Base-by-base conservation (phyloP, 352 stramenopile genomes). In the Phytophthora crassamura region DNA sequence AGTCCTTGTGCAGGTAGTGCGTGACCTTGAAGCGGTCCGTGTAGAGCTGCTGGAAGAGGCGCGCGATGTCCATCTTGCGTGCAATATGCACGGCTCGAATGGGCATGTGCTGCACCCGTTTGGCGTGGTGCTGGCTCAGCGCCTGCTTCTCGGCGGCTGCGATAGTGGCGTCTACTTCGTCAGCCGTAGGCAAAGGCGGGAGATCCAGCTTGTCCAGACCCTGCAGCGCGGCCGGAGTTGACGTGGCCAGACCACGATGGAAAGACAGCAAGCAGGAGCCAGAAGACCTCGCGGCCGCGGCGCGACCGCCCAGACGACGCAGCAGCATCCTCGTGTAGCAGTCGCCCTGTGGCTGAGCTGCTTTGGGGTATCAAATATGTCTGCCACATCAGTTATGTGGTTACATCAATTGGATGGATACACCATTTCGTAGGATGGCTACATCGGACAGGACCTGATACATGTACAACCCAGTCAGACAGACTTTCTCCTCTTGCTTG, bases 31-130 rank as follows among this genome's bases (percentile, higher is more conserved):
- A 91, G 35, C 84, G 72, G 60, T 95, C 84, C 35, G 84, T 93
- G 71, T 93, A 96, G 34, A 95, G 77, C 64, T 91, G 92, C 74
- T 93, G 78, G 69, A 95, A 96, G 56, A 96, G 83, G 34, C 74
- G 76, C 32, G 87, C 72, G 53, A 94, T 92, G 72, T 96, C 85
- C 79, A 95, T 93, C 72, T 94, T 93, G 35, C 86, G 84, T 22
- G 86, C 86, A 41, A 94, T 68, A 62, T 95, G 86, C 46, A 95
- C 83, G 14, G 88, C 86, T 46, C 86, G 82, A 39, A 95, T 93
- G 11, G 80, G 82, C 86, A 93, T 93, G 70, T 92, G 84, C 50
- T 90, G 80, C 43, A 93, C 69, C 49, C 60, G 68, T 67, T 86
- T 89, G 16, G 64, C 68, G 46, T 82, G 63, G 43, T 74, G 54